Conservation (phyloP, 1,284 basidiomycete species). For the Boletus smithii region DNA sequence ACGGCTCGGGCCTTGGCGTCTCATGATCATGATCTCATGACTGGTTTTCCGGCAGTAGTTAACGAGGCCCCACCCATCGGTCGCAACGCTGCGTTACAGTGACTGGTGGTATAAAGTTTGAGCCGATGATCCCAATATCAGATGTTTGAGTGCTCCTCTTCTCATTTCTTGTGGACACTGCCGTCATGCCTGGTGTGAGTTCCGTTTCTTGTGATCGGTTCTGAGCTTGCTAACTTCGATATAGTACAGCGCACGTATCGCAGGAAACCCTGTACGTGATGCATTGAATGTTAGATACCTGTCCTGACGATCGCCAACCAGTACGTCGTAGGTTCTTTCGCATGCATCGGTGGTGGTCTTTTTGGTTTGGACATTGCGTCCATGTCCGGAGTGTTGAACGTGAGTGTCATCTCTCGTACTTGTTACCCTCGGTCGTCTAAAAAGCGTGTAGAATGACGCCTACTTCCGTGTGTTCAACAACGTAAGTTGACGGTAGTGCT, state of each 20-base stretch:
- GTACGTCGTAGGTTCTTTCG: constrained; percentile 74
- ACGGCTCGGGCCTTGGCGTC: constrained; percentile 1
- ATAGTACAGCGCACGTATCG: constrained; percentile 49
- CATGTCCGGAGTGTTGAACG: constrained; percentile 75
- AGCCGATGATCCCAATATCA: not conserved
- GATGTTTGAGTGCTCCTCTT: not conserved
- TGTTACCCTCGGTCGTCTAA: not conserved
- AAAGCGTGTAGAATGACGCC: constrained; percentile 46
- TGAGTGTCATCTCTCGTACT: constrained; percentile 31
- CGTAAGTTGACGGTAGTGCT: constrained; percentile 32
- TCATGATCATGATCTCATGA: no score
- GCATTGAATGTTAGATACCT: not conserved
- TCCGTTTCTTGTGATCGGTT: not conserved
- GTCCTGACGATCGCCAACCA: constrained; percentile 20
- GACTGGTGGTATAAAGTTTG: constrained; percentile 20
- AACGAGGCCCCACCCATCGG: no score
- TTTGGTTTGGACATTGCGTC: constrained; percentile 79
- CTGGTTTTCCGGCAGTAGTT: no score
- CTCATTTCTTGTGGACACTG: not conserved
- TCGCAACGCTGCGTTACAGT: no score
- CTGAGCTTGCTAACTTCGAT: constrained; percentile 6
- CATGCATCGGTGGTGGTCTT: constrained; percentile 75
- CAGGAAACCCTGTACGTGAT: constrained; percentile 46
- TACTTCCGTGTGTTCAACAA: constrained; percentile 51
- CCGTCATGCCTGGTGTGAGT: constrained; percentile 28